Conservation (phyloP, 805 yeast species). For the Candida insectalens region DNA sequence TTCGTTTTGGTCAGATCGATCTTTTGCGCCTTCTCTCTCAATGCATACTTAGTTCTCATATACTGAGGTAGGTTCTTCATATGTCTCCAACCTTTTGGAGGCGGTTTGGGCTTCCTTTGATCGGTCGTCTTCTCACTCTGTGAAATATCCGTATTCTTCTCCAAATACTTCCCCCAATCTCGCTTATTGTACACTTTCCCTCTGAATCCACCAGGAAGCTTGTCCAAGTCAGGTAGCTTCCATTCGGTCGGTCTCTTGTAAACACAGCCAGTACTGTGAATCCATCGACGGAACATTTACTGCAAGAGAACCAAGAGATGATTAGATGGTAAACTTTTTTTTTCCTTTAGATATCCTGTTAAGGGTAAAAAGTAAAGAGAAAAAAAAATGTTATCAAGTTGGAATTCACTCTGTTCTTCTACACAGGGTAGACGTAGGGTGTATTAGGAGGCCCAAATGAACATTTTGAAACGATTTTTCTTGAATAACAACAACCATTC, state of each 20-base stretch:
- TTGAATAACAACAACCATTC: slow-evolving; percentile 24
- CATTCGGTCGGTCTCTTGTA: slow-evolving; percentile 19
- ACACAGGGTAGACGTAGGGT: no score
- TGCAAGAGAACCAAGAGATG: no score
- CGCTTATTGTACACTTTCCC: slow-evolving; percentile 24
- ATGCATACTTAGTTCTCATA: slow-evolving; percentile 58
- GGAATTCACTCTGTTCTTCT: no score
- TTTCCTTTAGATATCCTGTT: no score
- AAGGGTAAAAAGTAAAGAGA: no score
- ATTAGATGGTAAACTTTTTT: no score
- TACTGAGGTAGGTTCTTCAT: slow-evolving; percentile 45
- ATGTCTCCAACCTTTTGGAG: slow-evolving; percentile 39
- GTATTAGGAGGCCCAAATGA: no score
- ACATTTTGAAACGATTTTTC: slow-evolving; percentile 54
- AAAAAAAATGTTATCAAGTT: no score
- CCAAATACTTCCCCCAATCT: slow-evolving; percentile 17
- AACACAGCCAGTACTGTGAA: neutral
- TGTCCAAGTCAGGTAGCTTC: slow-evolving; percentile 26
- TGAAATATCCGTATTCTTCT: slow-evolving; percentile 11
- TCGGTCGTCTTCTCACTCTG: slow-evolving; percentile 9
- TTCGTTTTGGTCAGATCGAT: slow-evolving; percentile 58
- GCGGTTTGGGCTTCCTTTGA: slow-evolving; percentile 12
- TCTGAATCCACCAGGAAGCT: slow-evolving; percentile 24
- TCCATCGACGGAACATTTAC: neutral
- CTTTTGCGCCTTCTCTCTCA: slow-evolving; percentile 50